Conservation (phyloP, 257 asterid species). For the Verbascum thapsus region DNA sequence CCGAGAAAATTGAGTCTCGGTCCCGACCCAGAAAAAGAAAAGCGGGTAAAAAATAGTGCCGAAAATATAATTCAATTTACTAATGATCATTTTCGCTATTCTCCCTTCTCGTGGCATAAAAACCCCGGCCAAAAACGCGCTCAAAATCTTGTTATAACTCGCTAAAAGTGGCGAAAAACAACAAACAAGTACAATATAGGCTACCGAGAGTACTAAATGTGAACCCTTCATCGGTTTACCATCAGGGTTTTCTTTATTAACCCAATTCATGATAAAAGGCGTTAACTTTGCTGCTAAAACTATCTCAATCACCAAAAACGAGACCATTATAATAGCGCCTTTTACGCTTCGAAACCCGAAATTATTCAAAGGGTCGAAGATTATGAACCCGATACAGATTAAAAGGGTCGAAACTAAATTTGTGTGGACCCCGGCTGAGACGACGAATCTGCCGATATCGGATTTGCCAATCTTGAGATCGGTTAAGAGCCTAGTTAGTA, state of each 20-base stretch:
- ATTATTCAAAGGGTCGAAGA: conserved; percentile 51
- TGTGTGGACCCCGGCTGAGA: conserved; percentile 70
- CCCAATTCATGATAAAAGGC: conserved; percentile 80
- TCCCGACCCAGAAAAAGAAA: conserved; percentile 90
- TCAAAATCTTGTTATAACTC: conserved; percentile 54
- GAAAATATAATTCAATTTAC: conserved; percentile 71
- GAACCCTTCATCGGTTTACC: conserved; percentile 95
- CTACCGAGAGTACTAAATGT: conserved; percentile 69
- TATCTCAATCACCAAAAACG: conserved; percentile 42
- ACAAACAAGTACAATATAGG: conserved; percentile 59
- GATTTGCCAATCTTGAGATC: conserved; percentile 93
- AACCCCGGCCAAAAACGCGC: conserved; percentile 82
- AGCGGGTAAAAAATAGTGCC: conserved; percentile 69
- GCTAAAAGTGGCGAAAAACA: conserved; percentile 57
- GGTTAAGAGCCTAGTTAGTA: conserved; percentile 66
- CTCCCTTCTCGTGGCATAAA: conserved; percentile 95
- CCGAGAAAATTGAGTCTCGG: conserved; percentile 43
- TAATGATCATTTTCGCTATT: conserved; percentile 72
- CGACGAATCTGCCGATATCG: conserved; percentile 81
- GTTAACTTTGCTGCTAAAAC: conserved; percentile 65
- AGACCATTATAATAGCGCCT: conserved; percentile 35
- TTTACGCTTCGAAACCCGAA: conserved; percentile 37
- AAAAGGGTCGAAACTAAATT: conserved; percentile 63
- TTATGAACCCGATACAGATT: conserved; percentile 55
- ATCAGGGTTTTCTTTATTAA: conserved; percentile 80